phyloP scores from a whole-genome alignment of 2,329 filamentous ascomycete genomes.

The Sarocladiaceae sp. region DNA sequence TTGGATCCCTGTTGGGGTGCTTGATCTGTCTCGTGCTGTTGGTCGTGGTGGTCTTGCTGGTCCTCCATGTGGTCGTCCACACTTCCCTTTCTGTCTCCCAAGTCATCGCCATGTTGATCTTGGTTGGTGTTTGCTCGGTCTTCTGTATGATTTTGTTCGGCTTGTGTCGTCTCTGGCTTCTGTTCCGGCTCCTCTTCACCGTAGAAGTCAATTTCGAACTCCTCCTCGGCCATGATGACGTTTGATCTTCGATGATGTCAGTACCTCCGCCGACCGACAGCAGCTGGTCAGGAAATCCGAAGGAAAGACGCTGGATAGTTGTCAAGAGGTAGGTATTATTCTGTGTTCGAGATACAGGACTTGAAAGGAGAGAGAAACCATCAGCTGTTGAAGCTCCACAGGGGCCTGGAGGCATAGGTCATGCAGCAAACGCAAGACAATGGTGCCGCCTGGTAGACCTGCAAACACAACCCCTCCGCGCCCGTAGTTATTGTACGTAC shows the following conservation, averaged over 20 bases:
- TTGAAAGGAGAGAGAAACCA: conserved; percentile 5
- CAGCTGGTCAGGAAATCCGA: neutral
- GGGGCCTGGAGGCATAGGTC: neutral
- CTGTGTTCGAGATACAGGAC: conserved; percentile 7
- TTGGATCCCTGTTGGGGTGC: conserved; percentile 44
- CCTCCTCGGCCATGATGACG: conserved; percentile 58
- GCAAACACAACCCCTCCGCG: neutral
- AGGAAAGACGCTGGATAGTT: conserved; percentile 1
- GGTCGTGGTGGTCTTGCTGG: conserved; percentile 34
- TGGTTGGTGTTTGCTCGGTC: conserved; percentile 22
- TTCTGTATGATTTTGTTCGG: conserved; percentile 23
- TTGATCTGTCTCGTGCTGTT: conserved; percentile 24
- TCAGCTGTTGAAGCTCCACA: conserved; percentile 7
- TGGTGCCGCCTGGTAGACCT: too few relatives aligned
- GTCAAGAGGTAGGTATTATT: conserved; percentile 9
- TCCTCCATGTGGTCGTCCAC: conserved; percentile 29
- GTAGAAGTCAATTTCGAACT: conserved; percentile 69
- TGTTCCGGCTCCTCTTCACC: conserved; percentile 46
- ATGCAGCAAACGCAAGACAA: conserved; percentile 10
- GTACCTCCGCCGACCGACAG: neutral
- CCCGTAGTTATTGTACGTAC: conserved; percentile 4
- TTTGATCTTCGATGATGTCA: neutral
- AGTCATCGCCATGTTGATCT: conserved; percentile 16
- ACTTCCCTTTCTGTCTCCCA: conserved; percentile 16
- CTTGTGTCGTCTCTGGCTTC: conserved; percentile 26